Evolutionary conservation across 768 basidiomycete genomes (phyloP).

Genomic region (Tricholoma bakamatsutake): DNA sequence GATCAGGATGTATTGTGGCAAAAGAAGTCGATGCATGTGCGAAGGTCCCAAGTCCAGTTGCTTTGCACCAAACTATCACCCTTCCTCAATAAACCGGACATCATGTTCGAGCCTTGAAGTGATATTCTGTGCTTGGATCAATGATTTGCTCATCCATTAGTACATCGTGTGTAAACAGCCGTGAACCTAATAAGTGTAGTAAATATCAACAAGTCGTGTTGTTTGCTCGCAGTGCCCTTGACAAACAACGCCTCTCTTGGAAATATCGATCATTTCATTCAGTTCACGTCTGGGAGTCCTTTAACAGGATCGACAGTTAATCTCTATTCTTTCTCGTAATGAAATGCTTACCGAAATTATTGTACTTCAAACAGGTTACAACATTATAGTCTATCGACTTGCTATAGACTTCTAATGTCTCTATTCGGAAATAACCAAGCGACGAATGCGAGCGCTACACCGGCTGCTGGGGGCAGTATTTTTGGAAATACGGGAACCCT

Average conservation of each 20-base stretch:
- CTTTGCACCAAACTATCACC: no score
- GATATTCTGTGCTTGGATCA: no score
- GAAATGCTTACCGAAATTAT: not conserved
- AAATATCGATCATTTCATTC: not conserved
- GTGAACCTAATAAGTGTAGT: no score
- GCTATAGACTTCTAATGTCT: constrained; percentile 8
- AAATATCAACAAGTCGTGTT: not conserved
- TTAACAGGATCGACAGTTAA: not conserved
- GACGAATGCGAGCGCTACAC: constrained; percentile 4
- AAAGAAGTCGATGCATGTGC: no score
- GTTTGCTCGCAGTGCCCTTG: not conserved
- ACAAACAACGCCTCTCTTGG: not conserved
- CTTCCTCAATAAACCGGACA: no score
- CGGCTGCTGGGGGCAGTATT: constrained; percentile 16
- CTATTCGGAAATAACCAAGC: constrained; percentile 15
- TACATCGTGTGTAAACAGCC: no score
- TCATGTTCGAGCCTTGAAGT: no score
- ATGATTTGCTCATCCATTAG: no score
- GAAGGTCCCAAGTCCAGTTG: no score
- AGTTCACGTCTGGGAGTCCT: not conserved
- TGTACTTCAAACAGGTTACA: not conserved
- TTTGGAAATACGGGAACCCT: constrained; percentile 22
- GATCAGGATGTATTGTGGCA: no score
- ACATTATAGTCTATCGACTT: no score
- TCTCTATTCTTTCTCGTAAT: not conserved